Evolutionary conservation across 2,329 filamentous ascomycete species (phyloP), one percentile per base, ranked within the genome.

Genomic region (Penicillium capsulatum): DNA sequence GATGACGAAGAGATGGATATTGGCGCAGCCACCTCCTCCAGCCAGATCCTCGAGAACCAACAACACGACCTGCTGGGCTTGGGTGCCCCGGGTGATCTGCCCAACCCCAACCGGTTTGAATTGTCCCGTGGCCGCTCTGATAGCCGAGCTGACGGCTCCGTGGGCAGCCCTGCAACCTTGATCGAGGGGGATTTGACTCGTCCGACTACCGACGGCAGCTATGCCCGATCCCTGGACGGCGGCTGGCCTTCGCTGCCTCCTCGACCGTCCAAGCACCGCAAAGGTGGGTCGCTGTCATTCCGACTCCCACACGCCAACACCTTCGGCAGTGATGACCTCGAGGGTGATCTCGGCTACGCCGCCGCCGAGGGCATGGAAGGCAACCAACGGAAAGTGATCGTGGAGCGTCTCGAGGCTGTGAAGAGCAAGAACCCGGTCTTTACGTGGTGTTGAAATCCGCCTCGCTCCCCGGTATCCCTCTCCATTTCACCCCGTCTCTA

Each of bases 341-440:
- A 95, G 57, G 92, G 92, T 1, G 92, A 98, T 65, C 70, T 98
- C 17, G 92, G 92, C 7, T 98, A 94, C 66, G 88, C 90, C 8
- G 91, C 90, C 1, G 92, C 92, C 0, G 87, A 91, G 63, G 92
- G 88, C 17, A 88, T 94, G 79, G 92, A 97, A 66, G 86, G 86
- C 9, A 86, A 89, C 57, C 82, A 85, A 62, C 79, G 90, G 55
- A 94, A 92, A 67, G 92, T 98, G 33, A 97, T 98, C 72, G 90
- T 98, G 33, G 92, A 98, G 73, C 76, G 92, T 48, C 70, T 98
- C 42, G 92, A 98, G 72, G 86, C 91, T 44, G 92, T 98, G 47
- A 97, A 97, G 75, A 87, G 83, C 60, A 85, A 84, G 63, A 94
- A 94, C 61, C 92, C 92, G 2, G 89, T 98, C 20, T 98, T 98